Conservation (phyloP, 495 filamentous ascomycete genomes). For the Annulohypoxylon moriforme region DNA sequence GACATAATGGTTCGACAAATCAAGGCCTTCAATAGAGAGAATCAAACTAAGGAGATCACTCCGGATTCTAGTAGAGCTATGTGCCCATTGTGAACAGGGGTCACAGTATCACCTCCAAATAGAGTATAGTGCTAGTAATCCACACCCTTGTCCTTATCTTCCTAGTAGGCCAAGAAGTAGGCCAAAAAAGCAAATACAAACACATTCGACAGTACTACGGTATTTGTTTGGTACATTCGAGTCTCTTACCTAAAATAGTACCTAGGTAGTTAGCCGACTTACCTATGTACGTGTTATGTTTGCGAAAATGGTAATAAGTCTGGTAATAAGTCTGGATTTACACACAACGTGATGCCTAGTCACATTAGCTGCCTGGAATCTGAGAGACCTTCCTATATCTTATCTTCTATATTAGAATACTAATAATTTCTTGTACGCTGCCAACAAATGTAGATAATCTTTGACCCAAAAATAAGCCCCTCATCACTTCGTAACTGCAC, state of each 20-base stretch:
- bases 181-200: not conserved
- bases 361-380: too few species aligned
- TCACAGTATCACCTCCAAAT: not conserved
- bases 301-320: not conserved
- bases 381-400: not conserved
- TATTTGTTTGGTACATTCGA: not conserved
- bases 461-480: not conserved
- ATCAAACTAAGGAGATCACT: not conserved
- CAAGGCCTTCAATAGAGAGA: not conserved
- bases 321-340: too few species aligned
- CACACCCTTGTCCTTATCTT: not conserved
- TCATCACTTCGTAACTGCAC: not conserved
- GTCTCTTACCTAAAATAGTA: not conserved
- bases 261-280: not conserved
- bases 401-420: not conserved
- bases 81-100: not conserved
- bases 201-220: not conserved
- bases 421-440: not conserved
- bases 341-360: too few species aligned
- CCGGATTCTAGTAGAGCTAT: not conserved
- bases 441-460: not conserved
- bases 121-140: not conserved
- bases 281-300: not conserved
- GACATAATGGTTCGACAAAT: not conserved
- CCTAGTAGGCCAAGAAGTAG: not conserved